Percentiles rank a stretch among this genome's conserved stretches.
phyloP scores from a whole-genome alignment of 805 yeast genomes.

The Lachancea quebecensis region DNA sequence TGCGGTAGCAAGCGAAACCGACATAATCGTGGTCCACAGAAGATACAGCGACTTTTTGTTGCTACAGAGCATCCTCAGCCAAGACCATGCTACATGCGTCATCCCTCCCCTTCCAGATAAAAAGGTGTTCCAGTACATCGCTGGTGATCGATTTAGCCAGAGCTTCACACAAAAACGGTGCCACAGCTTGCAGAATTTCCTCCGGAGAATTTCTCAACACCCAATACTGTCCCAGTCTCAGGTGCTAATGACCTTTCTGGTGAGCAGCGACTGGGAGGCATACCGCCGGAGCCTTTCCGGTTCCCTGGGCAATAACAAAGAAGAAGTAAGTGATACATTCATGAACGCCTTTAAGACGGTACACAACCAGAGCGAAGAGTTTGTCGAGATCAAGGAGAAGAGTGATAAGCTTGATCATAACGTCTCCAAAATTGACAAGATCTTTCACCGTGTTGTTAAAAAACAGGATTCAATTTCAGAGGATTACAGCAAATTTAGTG shows the following conservation, averaged over 20 bases:
- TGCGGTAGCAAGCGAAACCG: slow-evolving; percentile 12
- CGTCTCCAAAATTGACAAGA: slow-evolving; percentile 66
- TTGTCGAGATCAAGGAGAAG: slow-evolving; percentile 74
- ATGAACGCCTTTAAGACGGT: slow-evolving; percentile 90
- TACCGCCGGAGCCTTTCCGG: slow-evolving; percentile 25
- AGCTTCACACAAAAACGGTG: slow-evolving; percentile 82
- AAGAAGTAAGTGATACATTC: slow-evolving; percentile 81
- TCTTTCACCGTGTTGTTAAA: slow-evolving; percentile 64
- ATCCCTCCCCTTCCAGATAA: slow-evolving; percentile 94
- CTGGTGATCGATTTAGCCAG: slow-evolving; percentile 84
- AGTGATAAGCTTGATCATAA: slow-evolving; percentile 82
- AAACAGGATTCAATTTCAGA: slow-evolving; percentile 65
- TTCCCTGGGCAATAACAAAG: slow-evolving; percentile 33
- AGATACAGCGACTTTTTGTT: slow-evolving; percentile 84
- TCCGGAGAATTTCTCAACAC: slow-evolving; percentile 67
- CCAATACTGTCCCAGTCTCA: slow-evolving; percentile 64
- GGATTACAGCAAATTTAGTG: slow-evolving; percentile 66
- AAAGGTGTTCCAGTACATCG: slow-evolving; percentile 81
- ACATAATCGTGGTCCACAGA: slow-evolving; percentile 36
- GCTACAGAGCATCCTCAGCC: slow-evolving; percentile 62
- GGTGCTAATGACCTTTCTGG: slow-evolving; percentile 35
- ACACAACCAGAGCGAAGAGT: slow-evolving; percentile 61
- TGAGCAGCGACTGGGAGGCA: slow-evolving; percentile 31
- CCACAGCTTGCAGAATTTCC: slow-evolving; percentile 68
- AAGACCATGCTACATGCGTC: slow-evolving; percentile 78